These are phyloP conservation scores for Fraxinus pennsylvanica DNA, from an alignment of 257 asterid species.

Conservation along the genomic window DNA sequence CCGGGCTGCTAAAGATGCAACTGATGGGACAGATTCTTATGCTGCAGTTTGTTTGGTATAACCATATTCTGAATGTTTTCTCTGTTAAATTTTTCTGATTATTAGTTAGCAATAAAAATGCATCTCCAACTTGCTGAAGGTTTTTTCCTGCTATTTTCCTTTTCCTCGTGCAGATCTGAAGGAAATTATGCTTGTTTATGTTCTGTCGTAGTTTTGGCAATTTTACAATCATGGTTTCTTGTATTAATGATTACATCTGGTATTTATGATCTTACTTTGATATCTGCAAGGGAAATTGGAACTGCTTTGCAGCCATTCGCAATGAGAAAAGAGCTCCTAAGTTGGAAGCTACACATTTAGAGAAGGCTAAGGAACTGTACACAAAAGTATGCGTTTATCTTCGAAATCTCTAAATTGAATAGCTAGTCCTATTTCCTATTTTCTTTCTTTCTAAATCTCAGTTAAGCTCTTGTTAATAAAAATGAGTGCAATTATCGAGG, in stretches of 20 bases:
- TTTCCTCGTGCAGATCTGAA: background rate
- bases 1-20: conserved; percentile 74
- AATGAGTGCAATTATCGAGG: background rate
- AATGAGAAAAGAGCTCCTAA: conserved; percentile 92
- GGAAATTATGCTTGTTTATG: conserved; percentile 7
- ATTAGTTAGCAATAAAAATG: conserved; percentile 10
- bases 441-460: background rate
- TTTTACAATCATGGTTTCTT: conserved; percentile 19
- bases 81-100: conserved; percentile 17
- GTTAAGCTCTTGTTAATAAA: background rate
- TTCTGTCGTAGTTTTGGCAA: conserved; percentile 11
- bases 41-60: conserved; percentile 95
- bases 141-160: conserved; percentile 2
- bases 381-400: conserved; percentile 61
- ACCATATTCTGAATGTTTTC: conserved; percentile 19
- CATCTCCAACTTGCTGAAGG: conserved; percentile 13
- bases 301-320: conserved; percentile 80
- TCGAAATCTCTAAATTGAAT: conserved; percentile 30
- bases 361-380: conserved; percentile 96
- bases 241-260: conserved; percentile 21
- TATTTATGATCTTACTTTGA: conserved; percentile 30
- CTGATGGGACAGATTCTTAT: conserved; percentile 81
- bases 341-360: conserved; percentile 93
- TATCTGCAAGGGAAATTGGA: conserved; percentile 87
- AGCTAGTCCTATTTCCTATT: background rate